phyloP scores from a whole-genome alignment of 192 early-diverging fungal species.

The Podila epigama region DNA sequence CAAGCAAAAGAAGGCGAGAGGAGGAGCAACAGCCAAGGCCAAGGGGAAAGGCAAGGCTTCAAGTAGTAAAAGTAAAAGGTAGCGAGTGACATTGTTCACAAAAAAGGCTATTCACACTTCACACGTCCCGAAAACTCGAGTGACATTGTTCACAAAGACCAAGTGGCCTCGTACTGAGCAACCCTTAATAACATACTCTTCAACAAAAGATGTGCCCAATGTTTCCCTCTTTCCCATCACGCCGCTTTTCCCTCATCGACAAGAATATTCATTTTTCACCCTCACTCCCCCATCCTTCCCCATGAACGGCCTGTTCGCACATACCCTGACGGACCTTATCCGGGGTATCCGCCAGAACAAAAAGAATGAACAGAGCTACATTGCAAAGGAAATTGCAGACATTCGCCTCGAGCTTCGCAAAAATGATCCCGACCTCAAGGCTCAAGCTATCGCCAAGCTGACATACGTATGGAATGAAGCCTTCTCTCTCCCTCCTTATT shows the following conservation, averaged over 20 bases:
- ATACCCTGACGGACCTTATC: conserved; percentile 90
- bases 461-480: conserved; percentile 76
- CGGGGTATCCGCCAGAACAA: conserved; percentile 93
- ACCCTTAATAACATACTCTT: neutral
- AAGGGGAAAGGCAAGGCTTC: conserved; percentile 35
- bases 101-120: no score
- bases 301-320: conserved; percentile 71
- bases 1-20: conserved; percentile 42
- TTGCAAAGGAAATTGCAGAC: conserved; percentile 86
- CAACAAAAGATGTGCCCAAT: neutral
- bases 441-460: conserved; percentile 89
- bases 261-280: no score
- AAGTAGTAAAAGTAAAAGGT: conserved; percentile 8
- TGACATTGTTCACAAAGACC: neutral
- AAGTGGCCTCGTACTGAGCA: no score
- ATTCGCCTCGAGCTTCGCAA: conserved; percentile 85
- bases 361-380: conserved; percentile 87
- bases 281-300: neutral
- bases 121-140: no score
- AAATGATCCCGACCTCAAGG: conserved; percentile 88
- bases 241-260: no score
- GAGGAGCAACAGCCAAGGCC: conserved; percentile 1
- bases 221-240: neutral
- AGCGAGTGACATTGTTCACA: neutral
- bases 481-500: no score